Evolutionary conservation across 2,329 filamentous ascomycete species (phyloP).

Genomic region (Hymenoscyphus albidus): DNA sequence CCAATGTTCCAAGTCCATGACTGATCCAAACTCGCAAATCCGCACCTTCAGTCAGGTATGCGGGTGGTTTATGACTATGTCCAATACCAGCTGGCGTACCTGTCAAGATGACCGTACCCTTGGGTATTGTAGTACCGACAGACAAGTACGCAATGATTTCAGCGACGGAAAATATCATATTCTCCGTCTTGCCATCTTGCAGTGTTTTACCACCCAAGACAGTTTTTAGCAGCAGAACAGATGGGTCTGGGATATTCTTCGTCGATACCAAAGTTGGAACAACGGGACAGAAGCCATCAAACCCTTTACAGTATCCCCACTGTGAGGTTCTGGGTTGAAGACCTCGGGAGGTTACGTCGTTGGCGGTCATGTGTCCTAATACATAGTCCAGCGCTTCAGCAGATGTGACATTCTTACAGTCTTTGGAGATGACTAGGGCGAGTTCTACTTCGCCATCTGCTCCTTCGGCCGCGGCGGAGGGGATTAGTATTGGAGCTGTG

Average conservation of each 20-base stretch:
- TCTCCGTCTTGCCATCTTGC: constrained; percentile 40
- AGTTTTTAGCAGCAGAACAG: neutral
- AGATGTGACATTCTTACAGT: constrained; percentile 50
- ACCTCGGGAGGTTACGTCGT: constrained; percentile 35
- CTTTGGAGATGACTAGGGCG: neutral
- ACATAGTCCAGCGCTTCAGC: constrained; percentile 30
- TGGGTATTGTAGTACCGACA: constrained; percentile 45
- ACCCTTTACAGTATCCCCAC: constrained; percentile 43
- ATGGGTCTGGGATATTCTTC: constrained; percentile 18
- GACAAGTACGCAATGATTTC: constrained; percentile 44
- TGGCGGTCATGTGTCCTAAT: neutral
- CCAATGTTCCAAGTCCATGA: neutral
- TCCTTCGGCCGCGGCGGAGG: neutral
- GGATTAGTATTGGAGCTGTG: neutral
- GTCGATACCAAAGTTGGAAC: constrained; percentile 40
- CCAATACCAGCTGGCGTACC: constrained; percentile 46
- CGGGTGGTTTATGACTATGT: constrained; percentile 39
- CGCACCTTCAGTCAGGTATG: constrained; percentile 19
- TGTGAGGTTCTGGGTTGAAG: constrained; percentile 38
- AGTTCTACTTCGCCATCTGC: neutral
- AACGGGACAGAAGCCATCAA: constrained; percentile 43
- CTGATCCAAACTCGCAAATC: neutral
- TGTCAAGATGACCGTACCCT: constrained; percentile 48
- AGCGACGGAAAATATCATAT: constrained; percentile 47
- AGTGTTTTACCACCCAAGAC: constrained; percentile 23